A percentile compares a stretch with the other conserved stretches of the same genome.
Conservation (phyloP, 208 protist genomes). For the Leishmania mexicana region DNA sequence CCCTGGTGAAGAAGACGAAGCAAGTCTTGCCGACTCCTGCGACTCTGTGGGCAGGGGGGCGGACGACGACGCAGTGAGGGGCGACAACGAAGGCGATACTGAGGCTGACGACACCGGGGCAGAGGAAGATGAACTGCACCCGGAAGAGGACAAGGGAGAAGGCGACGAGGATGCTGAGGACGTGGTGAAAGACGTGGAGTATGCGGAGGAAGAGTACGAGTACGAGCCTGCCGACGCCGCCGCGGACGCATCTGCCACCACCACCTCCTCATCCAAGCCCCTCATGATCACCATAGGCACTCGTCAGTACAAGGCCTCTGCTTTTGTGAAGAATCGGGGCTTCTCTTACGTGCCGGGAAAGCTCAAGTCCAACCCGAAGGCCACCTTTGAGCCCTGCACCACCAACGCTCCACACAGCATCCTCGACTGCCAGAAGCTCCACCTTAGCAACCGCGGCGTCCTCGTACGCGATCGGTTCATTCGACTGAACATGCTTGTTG, state of each 20-base stretch:
- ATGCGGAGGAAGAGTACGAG: slow-evolving; percentile 37
- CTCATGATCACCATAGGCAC: slow-evolving; percentile 39
- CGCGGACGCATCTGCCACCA: slow-evolving; percentile 3
- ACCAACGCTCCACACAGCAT: slow-evolving; percentile 53
- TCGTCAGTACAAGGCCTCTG: slow-evolving; percentile 47
- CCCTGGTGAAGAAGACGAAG: neutral
- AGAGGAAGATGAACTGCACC: neutral
- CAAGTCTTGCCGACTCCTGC: neutral
- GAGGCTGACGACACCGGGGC: neutral
- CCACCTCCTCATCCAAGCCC: neutral
- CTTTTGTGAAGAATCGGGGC: slow-evolving; percentile 67
- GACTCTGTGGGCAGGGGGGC: neutral
- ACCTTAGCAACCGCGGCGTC: slow-evolving; percentile 68
- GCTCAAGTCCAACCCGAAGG: slow-evolving; percentile 56
- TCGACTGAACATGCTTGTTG: slow-evolving; percentile 73
- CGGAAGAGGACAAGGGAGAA: neutral
- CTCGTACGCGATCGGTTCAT: slow-evolving; percentile 70
- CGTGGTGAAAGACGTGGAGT: slow-evolving; percentile 21
- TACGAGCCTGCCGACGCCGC: slow-evolving; percentile 32
- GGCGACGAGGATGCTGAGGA: slow-evolving; percentile 32
- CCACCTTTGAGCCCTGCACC: slow-evolving; percentile 53
- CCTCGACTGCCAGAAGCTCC: slow-evolving; percentile 57
- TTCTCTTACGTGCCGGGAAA: slow-evolving; percentile 40
- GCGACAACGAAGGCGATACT: neutral
- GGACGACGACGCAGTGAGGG: neutral